Base-by-base conservation (phyloP, 140 eudicot genomes). In the Bidens hawaiensis region DNA sequence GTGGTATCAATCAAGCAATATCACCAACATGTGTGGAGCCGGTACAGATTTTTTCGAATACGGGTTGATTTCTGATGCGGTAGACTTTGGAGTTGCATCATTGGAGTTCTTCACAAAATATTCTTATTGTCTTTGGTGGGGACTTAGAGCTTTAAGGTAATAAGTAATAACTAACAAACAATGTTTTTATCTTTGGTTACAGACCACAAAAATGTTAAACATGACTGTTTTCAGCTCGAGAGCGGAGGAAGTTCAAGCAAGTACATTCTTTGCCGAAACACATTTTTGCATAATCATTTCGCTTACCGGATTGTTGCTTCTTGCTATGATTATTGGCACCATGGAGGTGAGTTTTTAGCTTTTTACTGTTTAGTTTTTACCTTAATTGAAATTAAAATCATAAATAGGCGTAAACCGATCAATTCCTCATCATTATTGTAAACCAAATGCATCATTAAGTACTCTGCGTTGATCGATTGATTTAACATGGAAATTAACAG, bases 81-180 rank as follows among this genome's bases (percentile, higher is more conserved):
- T 82, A n/a, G 72, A 70, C 17, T 68, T 34, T 24, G 42, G 70
- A 5, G 79, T 91, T 74, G 74, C 83, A 53, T 70, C 81, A 28
- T 60, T 88, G 8, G 38, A 43, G 10, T 91, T 91, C 79, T 62
- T 74, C 68, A 78, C 61, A 36, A 84, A 84, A 53, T 91, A 87
- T 68, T 74, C 64, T 70, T 91, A 82, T 30, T 82, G 96, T 76
- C 79, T 91, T 21, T 91, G 96, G 96, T 91, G 98, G 98, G 96
- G 98, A 17, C 76, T 91, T 27, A 66, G 78, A 60, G 85, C 80
- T 48, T 52, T 91, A 51, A 85, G 98, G 98, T 87, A 76, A n/a
- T n/a, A n/a, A n/a, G n/a, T n/a, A n/a, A n/a, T n/a, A n/a, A n/a
- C n/a, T n/a, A n/a, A 66, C 27, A 10, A 19, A 14, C 13, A 12